phyloP scores from a whole-genome alignment of 495 filamentous ascomycete species.

The Aspergillus asperescens region DNA sequence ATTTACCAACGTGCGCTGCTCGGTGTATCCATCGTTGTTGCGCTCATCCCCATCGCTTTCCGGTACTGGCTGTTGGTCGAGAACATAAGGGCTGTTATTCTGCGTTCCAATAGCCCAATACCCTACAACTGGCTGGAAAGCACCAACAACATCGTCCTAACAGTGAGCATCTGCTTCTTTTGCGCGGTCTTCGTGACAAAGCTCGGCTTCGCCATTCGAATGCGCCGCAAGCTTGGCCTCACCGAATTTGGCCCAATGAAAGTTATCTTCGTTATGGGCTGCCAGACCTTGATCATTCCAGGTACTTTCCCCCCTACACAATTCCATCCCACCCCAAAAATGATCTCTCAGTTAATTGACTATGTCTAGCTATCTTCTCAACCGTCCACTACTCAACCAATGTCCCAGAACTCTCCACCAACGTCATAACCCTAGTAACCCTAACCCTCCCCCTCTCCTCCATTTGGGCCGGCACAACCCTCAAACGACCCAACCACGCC shows the following conservation, averaged over 20 bases:
- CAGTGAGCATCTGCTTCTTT: constrained; percentile 69
- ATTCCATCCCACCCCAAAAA: constrained; percentile 1
- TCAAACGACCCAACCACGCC: constrained; percentile 23
- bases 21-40: constrained; percentile 46
- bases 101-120: constrained; percentile 20
- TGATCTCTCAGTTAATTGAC: neutral
- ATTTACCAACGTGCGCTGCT: constrained; percentile 42
- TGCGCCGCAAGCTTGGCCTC: constrained; percentile 53
- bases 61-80: constrained; percentile 54
- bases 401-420: constrained; percentile 55
- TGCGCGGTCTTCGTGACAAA: constrained; percentile 67
- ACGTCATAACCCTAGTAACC: constrained; percentile 61
- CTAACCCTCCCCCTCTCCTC: constrained; percentile 76
- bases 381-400: constrained; percentile 52
- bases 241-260: constrained; percentile 61
- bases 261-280: constrained; percentile 68
- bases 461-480: constrained; percentile 61
- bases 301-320: constrained; percentile 50
- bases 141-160: constrained; percentile 50
- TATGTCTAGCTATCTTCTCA: constrained; percentile 59
- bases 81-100: constrained; percentile 50
- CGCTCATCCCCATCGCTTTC: constrained; percentile 53
- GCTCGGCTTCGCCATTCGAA: constrained; percentile 55
- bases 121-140: constrained; percentile 45
- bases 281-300: constrained; percentile 73